Evolutionary conservation across 306 rosid species (phyloP).

Genomic region (Glycine latifolia): DNA sequence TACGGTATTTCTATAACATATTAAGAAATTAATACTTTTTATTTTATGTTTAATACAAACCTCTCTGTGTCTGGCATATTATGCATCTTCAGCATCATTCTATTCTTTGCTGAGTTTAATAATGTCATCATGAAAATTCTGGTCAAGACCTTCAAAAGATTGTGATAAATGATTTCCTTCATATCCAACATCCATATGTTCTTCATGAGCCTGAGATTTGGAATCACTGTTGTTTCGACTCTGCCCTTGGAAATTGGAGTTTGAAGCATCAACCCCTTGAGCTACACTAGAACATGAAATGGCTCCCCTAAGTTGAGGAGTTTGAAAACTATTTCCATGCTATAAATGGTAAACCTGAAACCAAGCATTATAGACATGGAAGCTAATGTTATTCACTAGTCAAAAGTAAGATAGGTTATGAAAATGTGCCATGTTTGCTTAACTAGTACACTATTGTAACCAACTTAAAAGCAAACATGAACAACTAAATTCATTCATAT

Average conservation of each 20-base stretch:
- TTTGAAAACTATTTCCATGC: conserved; percentile 41
- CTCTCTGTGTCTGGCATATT: conserved; percentile 89
- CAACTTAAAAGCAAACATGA: conserved; percentile 3
- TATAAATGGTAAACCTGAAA: conserved; percentile 20
- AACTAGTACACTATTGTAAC: background rate
- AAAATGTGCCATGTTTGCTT: background rate
- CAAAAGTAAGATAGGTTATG: conserved; percentile 4
- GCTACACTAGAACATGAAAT: conserved; percentile 41
- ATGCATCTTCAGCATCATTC: conserved; percentile 86
- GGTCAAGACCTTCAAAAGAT: conserved; percentile 77
- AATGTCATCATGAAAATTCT: conserved; percentile 79
- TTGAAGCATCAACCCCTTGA: no score
- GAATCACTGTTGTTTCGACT: no score
- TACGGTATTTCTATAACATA: conserved; percentile 4
- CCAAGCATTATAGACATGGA: conserved; percentile 3
- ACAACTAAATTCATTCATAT: background rate
- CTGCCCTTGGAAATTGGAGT: no score
- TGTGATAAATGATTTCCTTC: no score
- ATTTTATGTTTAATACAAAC: conserved; percentile 51
- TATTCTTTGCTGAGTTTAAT: conserved; percentile 76
- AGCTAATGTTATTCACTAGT: conserved; percentile 16
- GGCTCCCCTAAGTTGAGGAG: conserved; percentile 39
- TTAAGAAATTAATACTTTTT: conserved; percentile 31
- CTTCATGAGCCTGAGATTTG: no score
- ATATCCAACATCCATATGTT: no score